phyloP scores from a whole-genome alignment of 1,284 basidiomycete genomes.

The Pascua guehoae region DNA sequence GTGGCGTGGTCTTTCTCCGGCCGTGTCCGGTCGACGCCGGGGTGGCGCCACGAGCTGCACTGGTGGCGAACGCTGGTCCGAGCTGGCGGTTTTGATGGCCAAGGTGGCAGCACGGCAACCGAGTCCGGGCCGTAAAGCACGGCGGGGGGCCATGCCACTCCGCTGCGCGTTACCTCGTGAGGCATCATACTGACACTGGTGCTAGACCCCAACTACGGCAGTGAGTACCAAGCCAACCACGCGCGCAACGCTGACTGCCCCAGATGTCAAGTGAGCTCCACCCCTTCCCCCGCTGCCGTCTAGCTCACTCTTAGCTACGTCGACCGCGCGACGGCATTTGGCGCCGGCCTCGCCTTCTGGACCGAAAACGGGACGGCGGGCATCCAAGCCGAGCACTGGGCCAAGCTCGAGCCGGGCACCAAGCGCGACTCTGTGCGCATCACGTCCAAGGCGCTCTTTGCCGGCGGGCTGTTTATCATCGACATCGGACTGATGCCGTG shows the following conservation, averaged over 20 bases:
- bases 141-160: too few species aligned
- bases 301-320: conserved; percentile 22
- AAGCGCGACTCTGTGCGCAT: conserved; percentile 59
- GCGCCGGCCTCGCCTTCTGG: conserved; percentile 34
- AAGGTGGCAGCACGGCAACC: too few species aligned
- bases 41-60: too few species aligned
- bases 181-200: conserved; percentile 1
- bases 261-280: conserved; percentile 2
- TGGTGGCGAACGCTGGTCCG: too few species aligned
- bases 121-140: too few species aligned
- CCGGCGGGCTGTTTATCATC: conserved; percentile 69
- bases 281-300: not conserved
- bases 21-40: too few species aligned
- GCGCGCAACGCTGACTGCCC: not conserved
- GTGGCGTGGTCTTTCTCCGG: too few species aligned
- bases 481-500: conserved; percentile 71
- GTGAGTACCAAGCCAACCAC: conserved; percentile 26
- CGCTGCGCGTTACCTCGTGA: not conserved
- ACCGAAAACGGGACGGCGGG: conserved; percentile 27
- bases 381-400: conserved; percentile 45
- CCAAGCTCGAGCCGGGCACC: conserved; percentile 14
- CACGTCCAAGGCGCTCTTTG: conserved; percentile 62
- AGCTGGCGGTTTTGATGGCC: too few species aligned
- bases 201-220: conserved; percentile 42
- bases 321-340: conserved; percentile 22